Evolutionary conservation across 805 yeast genomes (phyloP).

Genomic region (Nakazawaea sp.): DNA sequence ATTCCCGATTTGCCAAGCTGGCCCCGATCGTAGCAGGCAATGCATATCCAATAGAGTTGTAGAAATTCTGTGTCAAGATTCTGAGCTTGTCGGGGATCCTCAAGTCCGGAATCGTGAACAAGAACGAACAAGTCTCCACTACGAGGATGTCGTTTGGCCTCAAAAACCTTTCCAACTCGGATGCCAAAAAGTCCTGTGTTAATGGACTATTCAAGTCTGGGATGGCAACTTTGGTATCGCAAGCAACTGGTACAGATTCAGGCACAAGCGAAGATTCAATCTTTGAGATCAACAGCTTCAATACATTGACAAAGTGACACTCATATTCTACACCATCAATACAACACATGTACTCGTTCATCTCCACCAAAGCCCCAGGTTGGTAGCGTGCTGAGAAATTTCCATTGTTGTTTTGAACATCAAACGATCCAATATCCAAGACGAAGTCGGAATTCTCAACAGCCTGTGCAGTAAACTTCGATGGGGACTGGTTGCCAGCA

Average conservation of each 20-base stretch:
- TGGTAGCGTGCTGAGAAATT: constrained; percentile 10
- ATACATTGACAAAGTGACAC: constrained; percentile 26
- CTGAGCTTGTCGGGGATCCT: constrained; percentile 28
- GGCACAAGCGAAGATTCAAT: constrained; percentile 11
- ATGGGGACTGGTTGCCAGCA: constrained; percentile 25
- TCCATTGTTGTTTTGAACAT: constrained; percentile 12
- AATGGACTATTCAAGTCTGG: constrained; percentile 3
- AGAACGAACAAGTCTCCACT: constrained; percentile 40
- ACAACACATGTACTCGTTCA: constrained; percentile 35
- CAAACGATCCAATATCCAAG: constrained; percentile 24
- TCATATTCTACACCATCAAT: constrained; percentile 25
- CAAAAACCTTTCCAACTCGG: constrained; percentile 26
- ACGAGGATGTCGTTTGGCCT: constrained; percentile 33
- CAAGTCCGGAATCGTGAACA: constrained; percentile 34
- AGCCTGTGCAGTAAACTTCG: constrained; percentile 21
- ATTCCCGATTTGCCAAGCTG: constrained; percentile 34
- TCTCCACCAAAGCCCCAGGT: constrained; percentile 21
- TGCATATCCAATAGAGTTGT: constrained; percentile 47
- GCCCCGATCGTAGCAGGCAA: constrained; percentile 46
- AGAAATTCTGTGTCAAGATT: constrained; percentile 31
- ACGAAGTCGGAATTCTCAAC: constrained; percentile 22
- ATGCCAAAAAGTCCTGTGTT: constrained; percentile 28
- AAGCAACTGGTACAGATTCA: constrained; percentile 1
- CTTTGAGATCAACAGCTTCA: constrained; percentile 20
- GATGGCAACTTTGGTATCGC: not conserved